phyloP scores from a whole-genome alignment of 1,284 basidiomycete genomes.

The Cryptococcus deneoformans region DNA sequence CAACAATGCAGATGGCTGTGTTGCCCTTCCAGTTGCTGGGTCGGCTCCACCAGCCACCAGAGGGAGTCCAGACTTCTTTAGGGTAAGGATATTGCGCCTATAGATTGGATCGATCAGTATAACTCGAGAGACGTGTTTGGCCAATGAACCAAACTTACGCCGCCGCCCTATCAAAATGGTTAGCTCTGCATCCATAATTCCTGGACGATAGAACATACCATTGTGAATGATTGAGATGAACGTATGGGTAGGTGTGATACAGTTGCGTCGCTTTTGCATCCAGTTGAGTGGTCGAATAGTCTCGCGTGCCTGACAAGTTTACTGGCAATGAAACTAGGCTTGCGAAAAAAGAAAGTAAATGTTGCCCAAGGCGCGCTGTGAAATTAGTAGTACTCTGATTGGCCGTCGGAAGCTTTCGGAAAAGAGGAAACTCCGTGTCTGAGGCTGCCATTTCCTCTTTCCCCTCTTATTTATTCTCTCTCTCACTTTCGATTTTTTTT shows the following conservation, averaged over 20 bases:
- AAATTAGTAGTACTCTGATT: slow-evolving; percentile 3
- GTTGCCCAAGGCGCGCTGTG: slow-evolving; percentile 1
- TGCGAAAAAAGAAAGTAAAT: too few species aligned
- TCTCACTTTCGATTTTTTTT: slow-evolving; percentile 1
- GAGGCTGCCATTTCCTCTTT: background rate
- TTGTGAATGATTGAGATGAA: slow-evolving; percentile 3
- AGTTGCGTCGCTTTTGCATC: background rate
- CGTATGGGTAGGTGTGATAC: background rate
- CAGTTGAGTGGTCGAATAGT: background rate
- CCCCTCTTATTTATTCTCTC: slow-evolving; percentile 2
- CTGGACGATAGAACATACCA: slow-evolving; percentile 2
- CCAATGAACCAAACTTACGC: slow-evolving; percentile 18
- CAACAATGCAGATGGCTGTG: slow-evolving; percentile 52
- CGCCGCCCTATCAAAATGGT: slow-evolving; percentile 21
- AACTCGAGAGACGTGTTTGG: background rate
- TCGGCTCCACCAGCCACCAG: slow-evolving; percentile 58
- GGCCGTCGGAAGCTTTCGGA: slow-evolving; percentile 17
- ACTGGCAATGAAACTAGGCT: background rate
- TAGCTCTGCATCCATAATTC: slow-evolving; percentile 1
- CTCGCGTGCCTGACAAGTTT: background rate
- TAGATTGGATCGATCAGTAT: background rate
- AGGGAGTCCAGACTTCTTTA: slow-evolving; percentile 58
- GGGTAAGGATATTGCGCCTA: slow-evolving; percentile 56
- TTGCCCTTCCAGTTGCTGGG: slow-evolving; percentile 56
- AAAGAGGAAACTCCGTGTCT: slow-evolving; percentile 3